These are phyloP conservation scores for Porphyra umbilicalis DNA, from an alignment of 31 red algal species.

Conservation along the genomic window DNA sequence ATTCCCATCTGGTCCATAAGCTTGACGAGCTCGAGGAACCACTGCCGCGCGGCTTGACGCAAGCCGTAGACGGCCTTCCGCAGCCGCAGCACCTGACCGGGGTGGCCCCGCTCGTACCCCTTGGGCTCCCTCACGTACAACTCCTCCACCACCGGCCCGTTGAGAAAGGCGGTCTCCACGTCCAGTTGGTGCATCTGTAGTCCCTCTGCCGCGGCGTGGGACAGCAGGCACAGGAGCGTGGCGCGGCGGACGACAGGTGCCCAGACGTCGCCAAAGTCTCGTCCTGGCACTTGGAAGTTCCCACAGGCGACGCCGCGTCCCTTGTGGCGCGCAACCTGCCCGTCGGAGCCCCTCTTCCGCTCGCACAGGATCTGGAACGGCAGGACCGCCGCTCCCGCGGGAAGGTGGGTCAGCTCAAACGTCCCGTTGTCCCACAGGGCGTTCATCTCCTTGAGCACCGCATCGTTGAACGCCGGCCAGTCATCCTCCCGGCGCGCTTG, in stretches of 20 bases:
- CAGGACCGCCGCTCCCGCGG: not conserved
- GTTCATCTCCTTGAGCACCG: no score
- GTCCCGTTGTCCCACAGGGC: no score
- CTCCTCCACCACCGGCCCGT: constrained; percentile 6
- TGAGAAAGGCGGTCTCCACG: constrained; percentile 24
- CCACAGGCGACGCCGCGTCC: not conserved
- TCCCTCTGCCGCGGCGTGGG: not conserved
- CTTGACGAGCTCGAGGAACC: constrained; percentile 1
- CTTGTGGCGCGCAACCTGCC: not conserved
- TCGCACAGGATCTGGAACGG: constrained; percentile 1
- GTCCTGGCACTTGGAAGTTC: constrained; percentile 2
- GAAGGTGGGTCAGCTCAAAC: not conserved
- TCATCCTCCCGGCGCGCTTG: no score
- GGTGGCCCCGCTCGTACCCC: not conserved
- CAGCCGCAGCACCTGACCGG: constrained; percentile 3
- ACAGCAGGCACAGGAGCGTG: not conserved
- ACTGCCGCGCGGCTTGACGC: constrained; percentile 1
- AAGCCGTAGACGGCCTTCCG: constrained; percentile 8
- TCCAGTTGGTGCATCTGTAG: constrained; percentile 16
- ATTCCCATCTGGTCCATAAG: constrained; percentile 4
- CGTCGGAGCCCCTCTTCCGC: not conserved
- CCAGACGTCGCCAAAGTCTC: not conserved
- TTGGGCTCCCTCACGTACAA: constrained; percentile 4
- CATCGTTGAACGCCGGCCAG: no score
- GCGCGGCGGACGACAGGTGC: constrained; percentile 7